Base-by-base conservation (phyloP, 2,329 filamentous ascomycete species). In the Fusarium tuaranense region DNA sequence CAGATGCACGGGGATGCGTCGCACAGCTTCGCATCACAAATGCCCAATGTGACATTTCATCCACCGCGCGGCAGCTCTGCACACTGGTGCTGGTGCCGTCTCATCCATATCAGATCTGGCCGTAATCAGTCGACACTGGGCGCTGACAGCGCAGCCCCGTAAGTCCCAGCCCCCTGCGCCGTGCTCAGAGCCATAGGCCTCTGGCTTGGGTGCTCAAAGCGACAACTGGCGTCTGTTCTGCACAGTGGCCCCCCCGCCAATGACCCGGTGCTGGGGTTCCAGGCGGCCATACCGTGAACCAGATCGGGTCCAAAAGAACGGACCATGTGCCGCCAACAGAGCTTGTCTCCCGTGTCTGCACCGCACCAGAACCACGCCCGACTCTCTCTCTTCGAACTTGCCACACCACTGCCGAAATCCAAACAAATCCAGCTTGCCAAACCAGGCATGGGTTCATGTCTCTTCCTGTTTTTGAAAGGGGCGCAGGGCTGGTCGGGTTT, bases 401-500 rank as follows among this genome's bases (percentile, higher is more conserved):
- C 67, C 53, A 48, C 22, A 32, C 30, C 48, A 57, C 64, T 25
- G 44, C 53, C 41, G 51, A 48, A 59, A 61, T 20, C 30, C 39
- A 58, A 41, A 38, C 55, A 71, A 65, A 51, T 18, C 38, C 58
- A 53, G 32, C 30, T 44, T 59, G 65, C 67, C 63, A 71, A 66
- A 70, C 63, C 64, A 65, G 51, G 63, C 65, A 68, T 69, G 41
- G 48, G 32, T 65, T 69, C 63, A 63, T 68, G 48, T 64, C 68
- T 68, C 57, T 66, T 76, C 63, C 51, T 72, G 59, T 61, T 67
- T 67, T 58, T 44, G 62, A 69, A 70, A 72, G 72, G 67, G 73
- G 74, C 71, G 69, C 75, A 76, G 73, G 76, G 75, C 71, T 72
- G 74, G 72, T 73, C 64, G 71, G 75, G 70, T 78, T 78, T 55